Base-by-base conservation (phyloP, 2,329 filamentous ascomycete genomes). In the Penicillium sp. region DNA sequence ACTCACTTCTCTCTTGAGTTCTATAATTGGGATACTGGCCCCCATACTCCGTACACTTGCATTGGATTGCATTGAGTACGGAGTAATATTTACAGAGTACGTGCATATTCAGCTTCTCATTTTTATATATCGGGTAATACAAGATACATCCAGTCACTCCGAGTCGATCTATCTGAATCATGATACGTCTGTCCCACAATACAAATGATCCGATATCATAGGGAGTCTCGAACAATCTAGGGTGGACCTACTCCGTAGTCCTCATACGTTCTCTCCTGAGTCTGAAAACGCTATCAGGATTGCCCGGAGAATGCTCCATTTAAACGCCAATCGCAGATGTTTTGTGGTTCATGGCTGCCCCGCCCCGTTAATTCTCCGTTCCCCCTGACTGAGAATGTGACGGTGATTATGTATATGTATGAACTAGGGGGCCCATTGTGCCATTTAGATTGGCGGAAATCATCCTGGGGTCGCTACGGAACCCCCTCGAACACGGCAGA, bases 321-420 rank as follows among this genome's bases (percentile, higher is more conserved):
- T 5, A 26, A 21, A 42, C 37, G 45, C 41, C 41, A 45, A 49
- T 45, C 47, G 45, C 21, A 31, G 19, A 13, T 22, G 6, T 29
- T 12, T 6, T 8, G 31, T 22, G 31, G 24, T 24, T 28, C 28
- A 48, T 38, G 13, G 8, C 29, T 21, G 5, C 44, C 26, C 34
- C 17, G 12, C 45, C 45, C 45, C 45, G 45, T 19, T 34, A 45
- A 33, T 49, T 49, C 47, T 45, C 47, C 47, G 47, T 33, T 8
- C 47, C 47, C 47, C 47, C 47, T 49, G 34, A 45, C 24, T 40
- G 13, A 31, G 34, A 32, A 46, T 32, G 44, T 40, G 6, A 40
- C 19, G 21, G n/a, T 34, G n/a, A 47, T 42, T 26, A 17, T 31
- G 12, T 31, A 17, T 10, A 39, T 9, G 3, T 21, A 33, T 39